phyloP scores from a whole-genome alignment of 2,329 filamentous ascomycete species.

The Alternaria sp. region DNA sequence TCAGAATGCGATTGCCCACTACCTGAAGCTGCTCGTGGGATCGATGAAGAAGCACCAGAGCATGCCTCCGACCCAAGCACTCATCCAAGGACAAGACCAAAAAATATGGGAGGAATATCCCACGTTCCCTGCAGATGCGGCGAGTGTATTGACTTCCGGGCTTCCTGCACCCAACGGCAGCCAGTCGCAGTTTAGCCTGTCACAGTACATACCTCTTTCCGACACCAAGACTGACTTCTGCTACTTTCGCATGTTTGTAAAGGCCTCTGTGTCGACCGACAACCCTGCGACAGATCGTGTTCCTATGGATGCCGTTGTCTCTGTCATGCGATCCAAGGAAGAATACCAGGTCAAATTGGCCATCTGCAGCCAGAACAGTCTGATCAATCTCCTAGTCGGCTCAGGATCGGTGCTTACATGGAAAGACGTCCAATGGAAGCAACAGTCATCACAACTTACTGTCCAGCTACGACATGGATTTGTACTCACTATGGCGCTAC shows the following conservation, averaged over 20 bases:
- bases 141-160: slow-evolving; percentile 66
- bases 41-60: slow-evolving; percentile 88
- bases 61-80: slow-evolving; percentile 68
- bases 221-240: slow-evolving; percentile 78
- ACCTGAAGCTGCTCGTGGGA: slow-evolving; percentile 75
- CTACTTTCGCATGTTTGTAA: slow-evolving; percentile 79
- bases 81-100: slow-evolving; percentile 82
- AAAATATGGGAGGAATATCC: slow-evolving; percentile 85
- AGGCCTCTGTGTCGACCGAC: slow-evolving; percentile 76
- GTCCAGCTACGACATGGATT: slow-evolving; percentile 80
- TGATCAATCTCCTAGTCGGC: slow-evolving; percentile 78
- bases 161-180: slow-evolving; percentile 50
- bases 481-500: slow-evolving; percentile 73
- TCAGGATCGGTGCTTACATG: slow-evolving; percentile 73
- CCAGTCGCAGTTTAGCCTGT: slow-evolving; percentile 58
- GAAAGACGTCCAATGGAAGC: slow-evolving; percentile 83
- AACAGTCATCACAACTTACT: slow-evolving; percentile 70
- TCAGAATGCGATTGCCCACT: slow-evolving; percentile 66
- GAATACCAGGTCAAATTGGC: slow-evolving; percentile 76
- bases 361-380: slow-evolving; percentile 80
- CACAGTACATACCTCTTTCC: slow-evolving; percentile 77
- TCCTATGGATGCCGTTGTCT: slow-evolving; percentile 76
- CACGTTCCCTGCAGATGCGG: slow-evolving; percentile 73
- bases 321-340: slow-evolving; percentile 73
- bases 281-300: slow-evolving; percentile 72